phyloP scores from a whole-genome alignment of 2,329 filamentous ascomycete species.

The Aspergillus brunneoviolaceus region DNA sequence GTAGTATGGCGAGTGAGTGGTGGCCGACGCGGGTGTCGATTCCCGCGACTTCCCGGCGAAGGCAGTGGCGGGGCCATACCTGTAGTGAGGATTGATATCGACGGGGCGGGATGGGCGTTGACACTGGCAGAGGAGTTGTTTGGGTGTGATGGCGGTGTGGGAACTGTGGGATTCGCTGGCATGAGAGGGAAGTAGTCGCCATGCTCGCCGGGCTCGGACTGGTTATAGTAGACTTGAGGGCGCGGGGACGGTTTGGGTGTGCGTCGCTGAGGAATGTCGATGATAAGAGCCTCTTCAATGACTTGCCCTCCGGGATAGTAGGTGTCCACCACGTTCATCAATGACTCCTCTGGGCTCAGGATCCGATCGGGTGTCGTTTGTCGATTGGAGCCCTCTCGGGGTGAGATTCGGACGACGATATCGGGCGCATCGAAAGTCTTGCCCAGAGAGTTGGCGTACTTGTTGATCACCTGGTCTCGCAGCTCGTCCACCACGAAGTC shows the following conservation, averaged over 20 bases:
- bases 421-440: conserved; percentile 88
- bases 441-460: conserved; percentile 91
- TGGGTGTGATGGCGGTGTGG: conserved; percentile 43
- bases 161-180: conserved; percentile 45
- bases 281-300: conserved; percentile 84
- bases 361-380: conserved; percentile 60
- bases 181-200: conserved; percentile 84
- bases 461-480: conserved; percentile 84
- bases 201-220: conserved; percentile 65
- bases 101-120: conserved; percentile 52
- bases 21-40: conserved; percentile 58
- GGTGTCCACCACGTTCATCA: conserved; percentile 72
- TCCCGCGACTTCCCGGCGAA: conserved; percentile 70
- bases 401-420: conserved; percentile 72
- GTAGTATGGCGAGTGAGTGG: conserved; percentile 70
- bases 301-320: conserved; percentile 85
- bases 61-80: conserved; percentile 78
- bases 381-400: conserved; percentile 58
- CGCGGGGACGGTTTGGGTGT: conserved; percentile 80
- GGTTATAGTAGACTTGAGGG: conserved; percentile 46
- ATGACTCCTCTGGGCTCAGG: conserved; percentile 81
- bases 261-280: conserved; percentile 75
- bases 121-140: conserved; percentile 46
- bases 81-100: conserved; percentile 77
- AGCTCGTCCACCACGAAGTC: conserved; percentile 94